A percentile compares a stretch with the other conserved stretches of the same genome.
phyloP scores from a whole-genome alignment of 345 rosid genomes.

The Hirschfeldia incana region DNA sequence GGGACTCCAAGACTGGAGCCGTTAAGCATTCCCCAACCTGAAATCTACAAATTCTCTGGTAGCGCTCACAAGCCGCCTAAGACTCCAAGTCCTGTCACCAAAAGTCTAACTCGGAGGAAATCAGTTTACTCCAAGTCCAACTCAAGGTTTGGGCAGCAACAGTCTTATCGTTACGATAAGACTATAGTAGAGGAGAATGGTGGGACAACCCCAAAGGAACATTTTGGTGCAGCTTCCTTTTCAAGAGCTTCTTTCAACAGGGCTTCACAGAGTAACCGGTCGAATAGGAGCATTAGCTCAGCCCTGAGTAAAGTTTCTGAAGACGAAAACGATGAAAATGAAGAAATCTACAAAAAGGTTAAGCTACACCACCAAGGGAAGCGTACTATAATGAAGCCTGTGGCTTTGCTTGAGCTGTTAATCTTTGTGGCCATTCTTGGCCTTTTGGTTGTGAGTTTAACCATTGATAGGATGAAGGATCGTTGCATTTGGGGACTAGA shows the following conservation, averaged over 20 bases:
- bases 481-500: constrained; percentile 54
- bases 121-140: constrained; percentile 67
- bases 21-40: constrained; percentile 24
- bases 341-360: constrained; percentile 63
- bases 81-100: constrained; percentile 42
- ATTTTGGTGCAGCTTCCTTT: constrained; percentile 38
- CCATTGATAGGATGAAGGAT: constrained; percentile 38
- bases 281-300: constrained; percentile 33
- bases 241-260: constrained; percentile 36
- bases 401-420: constrained; percentile 53
- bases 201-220: constrained; percentile 40
- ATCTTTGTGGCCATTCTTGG: constrained; percentile 41
- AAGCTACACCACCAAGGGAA: constrained; percentile 45
- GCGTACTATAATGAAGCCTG: constrained; percentile 33
- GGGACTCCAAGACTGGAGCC: neutral
- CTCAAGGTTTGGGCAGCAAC: constrained; percentile 80
- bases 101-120: constrained; percentile 44
- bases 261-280: neutral
- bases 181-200: constrained; percentile 42
- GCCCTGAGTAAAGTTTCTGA: constrained; percentile 43
- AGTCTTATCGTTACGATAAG: constrained; percentile 41
- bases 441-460: constrained; percentile 61
- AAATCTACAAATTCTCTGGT: constrained; percentile 28
- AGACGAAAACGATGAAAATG: constrained; percentile 51
- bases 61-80: constrained; percentile 22